A percentile compares a stretch with the other conserved stretches of the same genome.
These are phyloP conservation scores for Talaromyces sp. DNA, from an alignment of 2,329 filamentous ascomycete species.

Conservation along the genomic window DNA sequence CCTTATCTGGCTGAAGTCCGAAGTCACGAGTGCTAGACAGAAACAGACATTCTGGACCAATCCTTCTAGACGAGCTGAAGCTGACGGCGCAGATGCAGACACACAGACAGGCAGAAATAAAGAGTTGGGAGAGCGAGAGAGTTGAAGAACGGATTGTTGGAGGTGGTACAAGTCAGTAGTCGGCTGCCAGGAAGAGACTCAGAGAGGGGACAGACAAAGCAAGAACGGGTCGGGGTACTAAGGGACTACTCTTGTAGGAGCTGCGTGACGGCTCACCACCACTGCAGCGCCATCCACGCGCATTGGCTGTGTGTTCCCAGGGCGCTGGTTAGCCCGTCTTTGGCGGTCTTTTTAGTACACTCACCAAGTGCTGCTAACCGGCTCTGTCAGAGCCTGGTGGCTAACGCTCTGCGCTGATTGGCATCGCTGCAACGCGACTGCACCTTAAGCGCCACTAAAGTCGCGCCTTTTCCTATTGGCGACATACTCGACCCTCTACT, in stretches of 20 bases:
- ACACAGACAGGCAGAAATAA: neutral
- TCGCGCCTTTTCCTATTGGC: slow-evolving; percentile 12
- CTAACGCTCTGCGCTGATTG: neutral
- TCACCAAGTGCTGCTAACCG: neutral
- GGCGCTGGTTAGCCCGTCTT: slow-evolving; percentile 15
- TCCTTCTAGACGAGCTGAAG: slow-evolving; percentile 1
- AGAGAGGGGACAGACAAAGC: neutral
- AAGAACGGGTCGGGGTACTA: neutral
- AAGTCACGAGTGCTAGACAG: neutral
- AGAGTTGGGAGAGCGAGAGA: neutral
- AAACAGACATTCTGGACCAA: slow-evolving; percentile 6
- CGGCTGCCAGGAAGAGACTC: neutral
- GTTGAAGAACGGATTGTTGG: neutral
- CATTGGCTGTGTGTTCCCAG: slow-evolving; percentile 13
- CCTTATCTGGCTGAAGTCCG: neutral
- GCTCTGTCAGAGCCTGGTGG: neutral
- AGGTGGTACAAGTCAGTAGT: neutral
- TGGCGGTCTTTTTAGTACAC: neutral
- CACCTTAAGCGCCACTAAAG: slow-evolving; percentile 18
- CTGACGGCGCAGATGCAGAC: neutral
- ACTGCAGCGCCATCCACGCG: neutral
- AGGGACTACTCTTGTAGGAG: neutral
- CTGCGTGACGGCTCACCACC: slow-evolving; percentile 16
- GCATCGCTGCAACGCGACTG: slow-evolving; percentile 2
- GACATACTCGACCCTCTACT: neutral